Evolutionary conservation across 2,329 filamentous ascomycete genomes (phyloP).

Genomic region (Trichothecium roseum): DNA sequence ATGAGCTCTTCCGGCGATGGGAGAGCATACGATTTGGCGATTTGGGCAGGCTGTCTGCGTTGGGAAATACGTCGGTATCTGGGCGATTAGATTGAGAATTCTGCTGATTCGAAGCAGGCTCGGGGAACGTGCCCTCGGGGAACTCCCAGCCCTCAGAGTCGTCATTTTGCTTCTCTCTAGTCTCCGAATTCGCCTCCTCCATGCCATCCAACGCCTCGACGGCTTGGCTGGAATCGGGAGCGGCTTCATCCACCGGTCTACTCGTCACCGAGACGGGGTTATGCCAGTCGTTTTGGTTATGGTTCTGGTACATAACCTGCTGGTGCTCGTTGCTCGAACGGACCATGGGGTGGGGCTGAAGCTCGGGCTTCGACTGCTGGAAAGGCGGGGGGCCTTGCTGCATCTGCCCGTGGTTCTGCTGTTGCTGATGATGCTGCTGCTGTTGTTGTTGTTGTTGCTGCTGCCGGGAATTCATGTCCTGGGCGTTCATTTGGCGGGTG

Average conservation of each 20-base stretch:
- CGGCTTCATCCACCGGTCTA: slow-evolving; percentile 21
- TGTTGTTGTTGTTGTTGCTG: slow-evolving; percentile 33
- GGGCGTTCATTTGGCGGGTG: slow-evolving; percentile 44
- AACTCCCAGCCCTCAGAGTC: slow-evolving; percentile 87
- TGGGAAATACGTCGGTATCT: slow-evolving; percentile 81
- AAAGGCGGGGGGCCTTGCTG: slow-evolving; percentile 27
- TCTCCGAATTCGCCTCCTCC: slow-evolving; percentile 25
- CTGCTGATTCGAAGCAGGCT: slow-evolving; percentile 35
- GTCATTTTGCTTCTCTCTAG: slow-evolving; percentile 8
- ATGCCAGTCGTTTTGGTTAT: slow-evolving; percentile 24
- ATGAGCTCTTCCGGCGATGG: slow-evolving; percentile 72
- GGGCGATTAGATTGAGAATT: slow-evolving; percentile 51
- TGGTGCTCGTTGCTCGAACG: slow-evolving; percentile 41
- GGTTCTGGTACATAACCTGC: slow-evolving; percentile 25
- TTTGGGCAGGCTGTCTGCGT: slow-evolving; percentile 68
- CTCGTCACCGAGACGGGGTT: slow-evolving; percentile 21
- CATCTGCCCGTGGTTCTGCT: slow-evolving; percentile 48
- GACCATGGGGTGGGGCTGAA: slow-evolving; percentile 39
- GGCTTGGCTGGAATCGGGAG: slow-evolving; percentile 23
- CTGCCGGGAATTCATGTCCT: slow-evolving; percentile 42
- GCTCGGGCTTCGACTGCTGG: slow-evolving; percentile 20
- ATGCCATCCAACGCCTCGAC: slow-evolving; percentile 26
- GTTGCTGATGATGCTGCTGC: slow-evolving; percentile 37
- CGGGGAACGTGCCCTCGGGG: slow-evolving; percentile 61
- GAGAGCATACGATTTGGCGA: slow-evolving; percentile 64